phyloP scores from a whole-genome alignment of 2,329 filamentous ascomycete genomes.

The Pezicula radicicola region DNA sequence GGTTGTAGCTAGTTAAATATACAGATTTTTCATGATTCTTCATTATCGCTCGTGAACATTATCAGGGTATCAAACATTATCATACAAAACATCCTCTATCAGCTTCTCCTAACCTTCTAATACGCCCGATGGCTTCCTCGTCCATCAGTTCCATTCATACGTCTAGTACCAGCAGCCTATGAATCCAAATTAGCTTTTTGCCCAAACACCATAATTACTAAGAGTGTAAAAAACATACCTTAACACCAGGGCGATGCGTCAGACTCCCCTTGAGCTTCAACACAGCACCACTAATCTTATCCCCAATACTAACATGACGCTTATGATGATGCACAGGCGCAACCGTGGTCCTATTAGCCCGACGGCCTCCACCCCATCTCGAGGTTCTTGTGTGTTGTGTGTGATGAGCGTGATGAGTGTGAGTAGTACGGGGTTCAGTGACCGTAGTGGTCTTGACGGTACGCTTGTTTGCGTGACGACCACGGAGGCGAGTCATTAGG shows the following conservation, averaged over 20 bases:
- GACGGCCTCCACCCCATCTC: constrained; percentile 19
- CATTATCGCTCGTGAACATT: not conserved
- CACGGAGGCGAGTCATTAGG: constrained; percentile 51
- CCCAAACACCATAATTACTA: not conserved
- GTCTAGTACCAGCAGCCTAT: constrained; percentile 68
- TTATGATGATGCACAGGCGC: constrained; percentile 58
- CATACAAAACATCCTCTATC: not conserved
- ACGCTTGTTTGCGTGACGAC: constrained; percentile 30
- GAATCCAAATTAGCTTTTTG: constrained; percentile 2
- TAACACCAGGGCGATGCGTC: constrained; percentile 66
- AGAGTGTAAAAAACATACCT: constrained; percentile 45
- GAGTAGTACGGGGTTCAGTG: constrained; percentile 11
- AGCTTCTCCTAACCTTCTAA: constrained; percentile 4
- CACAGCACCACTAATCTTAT: constrained; percentile 76
- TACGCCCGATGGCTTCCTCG: constrained; percentile 45
- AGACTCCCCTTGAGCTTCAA: constrained; percentile 70
- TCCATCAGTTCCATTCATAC: constrained; percentile 74
- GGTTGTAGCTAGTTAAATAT: not conserved
- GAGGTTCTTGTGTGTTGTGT: constrained; percentile 20
- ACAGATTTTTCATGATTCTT: not conserved
- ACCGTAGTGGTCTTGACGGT: constrained; percentile 26
- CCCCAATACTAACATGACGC: constrained; percentile 65
- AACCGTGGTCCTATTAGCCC: constrained; percentile 37
- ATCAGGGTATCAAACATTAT: not conserved
- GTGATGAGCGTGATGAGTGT: constrained; percentile 15